phyloP scores from a whole-genome alignment of 1,284 basidiomycete species.

The Dichomitus squalens region DNA sequence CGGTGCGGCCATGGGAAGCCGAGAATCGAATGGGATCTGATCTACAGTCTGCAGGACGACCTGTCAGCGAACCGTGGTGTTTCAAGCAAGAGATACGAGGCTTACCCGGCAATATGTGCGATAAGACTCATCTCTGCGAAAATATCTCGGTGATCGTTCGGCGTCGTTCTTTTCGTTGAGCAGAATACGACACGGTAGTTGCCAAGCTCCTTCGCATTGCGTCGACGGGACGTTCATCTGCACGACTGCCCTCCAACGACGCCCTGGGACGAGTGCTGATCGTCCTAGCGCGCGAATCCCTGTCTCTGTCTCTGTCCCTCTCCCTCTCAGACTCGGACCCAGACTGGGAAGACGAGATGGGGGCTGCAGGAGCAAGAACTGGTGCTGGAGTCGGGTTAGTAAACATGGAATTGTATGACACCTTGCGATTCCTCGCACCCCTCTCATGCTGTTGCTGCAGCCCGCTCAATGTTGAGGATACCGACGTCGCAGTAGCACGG shows the following conservation, averaged over 20 bases:
- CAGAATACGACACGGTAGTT: constrained; percentile 39
- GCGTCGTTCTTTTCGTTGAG: constrained; percentile 44
- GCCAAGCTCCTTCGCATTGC: constrained; percentile 33
- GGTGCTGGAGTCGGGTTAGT: constrained; percentile 26
- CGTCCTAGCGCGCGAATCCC: constrained; percentile 40
- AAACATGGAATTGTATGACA: constrained; percentile 35
- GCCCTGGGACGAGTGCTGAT: constrained; percentile 43
- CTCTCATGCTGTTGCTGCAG: constrained; percentile 54
- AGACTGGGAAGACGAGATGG: constrained; percentile 40
- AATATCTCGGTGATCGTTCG: constrained; percentile 55
- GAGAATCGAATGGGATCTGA: constrained; percentile 1
- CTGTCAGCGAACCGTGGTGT: neutral
- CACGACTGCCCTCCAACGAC: constrained; percentile 47
- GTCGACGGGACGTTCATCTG: constrained; percentile 35
- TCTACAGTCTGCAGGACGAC: constrained; percentile 15
- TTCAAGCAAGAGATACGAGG: neutral
- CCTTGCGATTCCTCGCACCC: constrained; percentile 43
- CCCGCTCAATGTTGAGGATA: constrained; percentile 51
- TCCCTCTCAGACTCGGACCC: constrained; percentile 59
- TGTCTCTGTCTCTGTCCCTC: constrained; percentile 43
- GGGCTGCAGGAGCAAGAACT: constrained; percentile 21
- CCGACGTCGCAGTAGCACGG: constrained; percentile 53
- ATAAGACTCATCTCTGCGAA: constrained; percentile 27
- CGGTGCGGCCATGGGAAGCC: neutral
- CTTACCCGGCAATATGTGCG: constrained; percentile 12